phyloP scores from a whole-genome alignment of 2,329 filamentous ascomycete species.

The Trichoderma sp. region DNA sequence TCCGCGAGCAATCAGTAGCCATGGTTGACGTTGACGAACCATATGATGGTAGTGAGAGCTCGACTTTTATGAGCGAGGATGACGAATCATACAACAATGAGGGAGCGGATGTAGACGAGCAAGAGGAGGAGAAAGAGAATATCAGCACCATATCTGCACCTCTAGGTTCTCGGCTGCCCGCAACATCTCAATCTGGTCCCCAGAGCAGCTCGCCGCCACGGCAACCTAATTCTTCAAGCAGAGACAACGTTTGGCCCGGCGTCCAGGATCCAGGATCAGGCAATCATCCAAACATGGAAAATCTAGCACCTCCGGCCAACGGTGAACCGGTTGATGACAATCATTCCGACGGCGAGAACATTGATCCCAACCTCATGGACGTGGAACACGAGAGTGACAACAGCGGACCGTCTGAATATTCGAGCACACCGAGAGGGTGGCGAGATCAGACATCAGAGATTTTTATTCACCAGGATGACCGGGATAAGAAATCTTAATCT shows the following conservation, averaged over 20 bases:
- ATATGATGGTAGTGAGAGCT: conserved; percentile 42
- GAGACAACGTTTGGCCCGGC: conserved; percentile 62
- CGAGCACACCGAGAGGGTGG: conserved; percentile 54
- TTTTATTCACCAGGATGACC: conserved; percentile 47
- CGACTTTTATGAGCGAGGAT: conserved; percentile 42
- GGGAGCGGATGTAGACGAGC: conserved; percentile 35
- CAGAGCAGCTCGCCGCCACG: conserved; percentile 37
- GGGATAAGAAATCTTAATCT: neutral
- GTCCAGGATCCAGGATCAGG: conserved; percentile 55
- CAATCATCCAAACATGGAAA: conserved; percentile 51
- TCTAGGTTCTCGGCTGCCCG: conserved; percentile 35
- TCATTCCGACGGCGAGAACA: conserved; percentile 56
- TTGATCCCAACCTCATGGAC: conserved; percentile 46
- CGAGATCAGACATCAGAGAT: conserved; percentile 40
- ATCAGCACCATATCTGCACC: conserved; percentile 36
- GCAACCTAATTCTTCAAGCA: conserved; percentile 43
- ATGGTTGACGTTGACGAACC: conserved; percentile 42
- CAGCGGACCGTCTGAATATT: conserved; percentile 62
- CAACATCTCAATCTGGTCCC: conserved; percentile 27
- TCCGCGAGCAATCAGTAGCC: conserved; percentile 38
- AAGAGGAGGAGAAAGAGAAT: conserved; percentile 34
- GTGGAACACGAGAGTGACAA: conserved; percentile 41
- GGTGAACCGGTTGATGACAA: neutral
- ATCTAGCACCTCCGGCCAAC: conserved; percentile 40
- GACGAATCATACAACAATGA: conserved; percentile 43